phyloP scores from a whole-genome alignment of 2,329 filamentous ascomycete species.

The Amauroascus niger region DNA sequence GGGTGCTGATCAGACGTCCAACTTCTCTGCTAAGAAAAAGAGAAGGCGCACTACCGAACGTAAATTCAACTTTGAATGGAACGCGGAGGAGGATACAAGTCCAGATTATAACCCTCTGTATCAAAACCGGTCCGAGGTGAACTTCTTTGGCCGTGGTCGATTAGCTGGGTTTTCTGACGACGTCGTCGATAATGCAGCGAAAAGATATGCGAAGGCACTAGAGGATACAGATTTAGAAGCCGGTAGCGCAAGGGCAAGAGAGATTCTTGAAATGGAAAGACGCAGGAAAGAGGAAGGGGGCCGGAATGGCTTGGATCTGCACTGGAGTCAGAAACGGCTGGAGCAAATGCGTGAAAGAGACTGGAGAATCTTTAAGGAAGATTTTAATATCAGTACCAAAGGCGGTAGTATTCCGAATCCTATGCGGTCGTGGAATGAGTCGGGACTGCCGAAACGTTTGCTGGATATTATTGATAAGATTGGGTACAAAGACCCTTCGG shows the following conservation, averaged over 20 bases:
- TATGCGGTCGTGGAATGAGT: slow-evolving; percentile 91
- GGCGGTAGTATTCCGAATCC: slow-evolving; percentile 87
- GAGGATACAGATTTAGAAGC: slow-evolving; percentile 65
- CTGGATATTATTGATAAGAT: slow-evolving; percentile 74
- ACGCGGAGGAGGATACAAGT: slow-evolving; percentile 85
- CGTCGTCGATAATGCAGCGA: slow-evolving; percentile 42
- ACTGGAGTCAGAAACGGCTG: slow-evolving; percentile 90
- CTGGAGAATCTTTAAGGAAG: slow-evolving; percentile 99
- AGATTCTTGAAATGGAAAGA: slow-evolving; percentile 77
- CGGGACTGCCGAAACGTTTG: slow-evolving; percentile 63
- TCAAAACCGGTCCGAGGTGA: slow-evolving; percentile 54
- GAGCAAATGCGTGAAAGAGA: slow-evolving; percentile 94
- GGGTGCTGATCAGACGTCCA: slow-evolving; percentile 80
- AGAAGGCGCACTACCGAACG: slow-evolving; percentile 82
- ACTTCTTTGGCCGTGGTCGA: slow-evolving; percentile 59
- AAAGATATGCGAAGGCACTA: slow-evolving; percentile 57
- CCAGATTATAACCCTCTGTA: slow-evolving; percentile 75
- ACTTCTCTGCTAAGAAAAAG: slow-evolving; percentile 93
- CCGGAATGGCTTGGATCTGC: slow-evolving; percentile 71
- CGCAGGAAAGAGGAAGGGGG: slow-evolving; percentile 62
- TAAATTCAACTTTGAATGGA: slow-evolving; percentile 99
- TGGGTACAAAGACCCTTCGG: slow-evolving; percentile 82
- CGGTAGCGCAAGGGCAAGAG: slow-evolving; percentile 63
- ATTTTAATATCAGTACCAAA: slow-evolving; percentile 93
- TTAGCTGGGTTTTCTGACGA: slow-evolving; percentile 58